Percentiles rank a stretch among this genome's conserved stretches.
Conservation (phyloP, 2,329 filamentous ascomycete species). For the Sphaerostilbella broomeana region DNA sequence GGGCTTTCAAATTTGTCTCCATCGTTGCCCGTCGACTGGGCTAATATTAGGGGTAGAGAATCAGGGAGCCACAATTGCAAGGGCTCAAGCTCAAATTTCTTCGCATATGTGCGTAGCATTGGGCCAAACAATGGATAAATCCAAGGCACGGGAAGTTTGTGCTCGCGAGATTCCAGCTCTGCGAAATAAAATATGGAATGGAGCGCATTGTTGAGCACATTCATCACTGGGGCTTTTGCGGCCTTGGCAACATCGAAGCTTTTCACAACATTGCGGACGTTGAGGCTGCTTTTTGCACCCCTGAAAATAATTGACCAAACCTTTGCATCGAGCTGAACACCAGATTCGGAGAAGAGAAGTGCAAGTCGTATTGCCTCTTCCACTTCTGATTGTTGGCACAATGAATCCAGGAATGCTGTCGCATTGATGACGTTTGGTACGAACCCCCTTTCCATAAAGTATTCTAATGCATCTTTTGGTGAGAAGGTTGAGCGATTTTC, state of each 20-base stretch:
- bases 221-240: constrained; percentile 36
- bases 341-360: constrained; percentile 30
- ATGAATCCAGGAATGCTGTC: constrained; percentile 64
- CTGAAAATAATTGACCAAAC: constrained; percentile 66
- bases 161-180: constrained; percentile 32
- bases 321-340: constrained; percentile 55
- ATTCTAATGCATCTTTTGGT: constrained; percentile 26
- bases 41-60: constrained; percentile 26
- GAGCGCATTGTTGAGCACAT: constrained; percentile 35
- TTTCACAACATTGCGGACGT: constrained; percentile 44
- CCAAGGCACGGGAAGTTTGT: constrained; percentile 25
- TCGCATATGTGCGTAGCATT: constrained; percentile 44
- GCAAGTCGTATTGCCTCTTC: constrained; percentile 31
- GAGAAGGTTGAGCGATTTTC: constrained; percentile 20
- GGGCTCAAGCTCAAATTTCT: constrained; percentile 40
- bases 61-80: constrained; percentile 36
- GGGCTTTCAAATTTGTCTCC: constrained; percentile 19
- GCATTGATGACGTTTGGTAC: constrained; percentile 56
- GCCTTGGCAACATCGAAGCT: constrained; percentile 38
- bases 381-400: constrained; percentile 46
- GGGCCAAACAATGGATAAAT: constrained; percentile 35
- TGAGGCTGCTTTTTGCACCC: constrained; percentile 55
- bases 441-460: constrained; percentile 53
- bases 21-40: constrained; percentile 17
- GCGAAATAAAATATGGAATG: constrained; percentile 43